Evolutionary conservation across 345 rosid species (phyloP), one percentile per base, ranked within the genome.

Genomic region (Aquilaria malaccensis): DNA sequence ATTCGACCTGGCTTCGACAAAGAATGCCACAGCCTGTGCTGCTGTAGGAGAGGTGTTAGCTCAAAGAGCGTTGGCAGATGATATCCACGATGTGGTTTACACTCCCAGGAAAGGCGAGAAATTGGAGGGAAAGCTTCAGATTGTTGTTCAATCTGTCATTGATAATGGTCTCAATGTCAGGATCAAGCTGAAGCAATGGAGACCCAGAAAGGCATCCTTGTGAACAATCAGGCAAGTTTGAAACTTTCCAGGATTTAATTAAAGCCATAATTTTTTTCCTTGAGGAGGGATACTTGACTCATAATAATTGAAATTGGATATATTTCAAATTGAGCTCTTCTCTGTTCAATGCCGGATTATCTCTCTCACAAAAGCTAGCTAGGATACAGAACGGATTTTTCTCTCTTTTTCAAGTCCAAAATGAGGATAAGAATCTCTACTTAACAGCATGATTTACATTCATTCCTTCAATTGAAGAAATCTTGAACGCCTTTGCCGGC

Each of bases 401-500:
- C 43, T 37, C 7, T 37, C 43, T 37, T 37, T 37, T 37, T 37
- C 43, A 37, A 4, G 43, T 37, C 7, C 43, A 37, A 37, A 37
- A 37, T 37, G 43, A 37, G 43, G 7, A 37, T 9, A 37, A 37
- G 43, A 37, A 37, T 4, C 43, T 37, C 43, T 37, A 67, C 55
- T 59, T 14, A 75, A 63, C 57, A 4, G 13, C n/a, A 13, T 37
- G 22, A 22, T 22, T 22, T 37, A 37, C 43, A 37, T 37, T 9
- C 50, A 63, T 41, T 50, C 11, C 22, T 56, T 78, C 58, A 89
- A 53, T 83, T 62, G n/a, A 93, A 84, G 72, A 89, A 83, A 62
- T 94, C 97, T 74, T 94, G 97, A 63, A 89, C 63, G 31, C 98
- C 98, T 76, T 65, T 84, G 0, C 99, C 97, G 7, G 79, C 81